Evolutionary conservation across 345 rosid genomes (phyloP).

Genomic region (Arabidopsis thaliana): DNA sequence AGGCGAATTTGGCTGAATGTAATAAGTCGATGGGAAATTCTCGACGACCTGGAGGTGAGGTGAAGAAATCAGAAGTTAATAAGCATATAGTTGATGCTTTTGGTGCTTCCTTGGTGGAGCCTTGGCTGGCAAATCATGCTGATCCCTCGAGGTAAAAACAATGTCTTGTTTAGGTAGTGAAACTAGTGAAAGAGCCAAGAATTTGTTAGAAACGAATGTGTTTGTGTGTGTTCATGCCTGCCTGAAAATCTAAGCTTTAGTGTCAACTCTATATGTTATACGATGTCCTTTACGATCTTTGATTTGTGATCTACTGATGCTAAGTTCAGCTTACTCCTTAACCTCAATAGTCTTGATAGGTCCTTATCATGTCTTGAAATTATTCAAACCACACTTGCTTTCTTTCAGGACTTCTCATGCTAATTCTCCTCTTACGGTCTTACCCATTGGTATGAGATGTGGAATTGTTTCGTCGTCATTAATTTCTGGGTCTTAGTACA

Average conservation of each 20-base stretch:
- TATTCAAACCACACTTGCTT: slow-evolving; percentile 23
- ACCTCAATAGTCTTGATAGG: background rate
- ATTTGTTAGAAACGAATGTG: background rate
- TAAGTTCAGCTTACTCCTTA: slow-evolving; percentile 7
- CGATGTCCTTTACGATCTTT: slow-evolving; percentile 16
- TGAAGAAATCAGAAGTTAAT: slow-evolving; percentile 64
- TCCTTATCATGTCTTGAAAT: slow-evolving; percentile 13
- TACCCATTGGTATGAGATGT: background rate
- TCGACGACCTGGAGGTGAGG: slow-evolving; percentile 55
- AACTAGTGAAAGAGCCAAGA: slow-evolving; percentile 5
- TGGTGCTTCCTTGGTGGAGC: slow-evolving; percentile 93
- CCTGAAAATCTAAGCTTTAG: slow-evolving; percentile 5
- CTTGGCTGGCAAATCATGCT: slow-evolving; percentile 95
- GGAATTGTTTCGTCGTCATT: slow-evolving; percentile 10
- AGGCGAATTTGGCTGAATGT: slow-evolving; percentile 93
- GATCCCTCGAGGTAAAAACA: slow-evolving; percentile 79
- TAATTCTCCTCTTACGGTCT: background rate
- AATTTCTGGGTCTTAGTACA: background rate
- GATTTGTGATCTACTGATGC: slow-evolving; percentile 5
- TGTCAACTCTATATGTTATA: background rate
- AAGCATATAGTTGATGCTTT: slow-evolving; percentile 75
- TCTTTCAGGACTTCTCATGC: background rate
- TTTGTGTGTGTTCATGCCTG: background rate
- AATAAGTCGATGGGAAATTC: slow-evolving; percentile 70
- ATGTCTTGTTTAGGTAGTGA: slow-evolving; percentile 5